Conservation (phyloP, 2,329 filamentous ascomycete genomes). For the Sclerotinia trifoliorum region DNA sequence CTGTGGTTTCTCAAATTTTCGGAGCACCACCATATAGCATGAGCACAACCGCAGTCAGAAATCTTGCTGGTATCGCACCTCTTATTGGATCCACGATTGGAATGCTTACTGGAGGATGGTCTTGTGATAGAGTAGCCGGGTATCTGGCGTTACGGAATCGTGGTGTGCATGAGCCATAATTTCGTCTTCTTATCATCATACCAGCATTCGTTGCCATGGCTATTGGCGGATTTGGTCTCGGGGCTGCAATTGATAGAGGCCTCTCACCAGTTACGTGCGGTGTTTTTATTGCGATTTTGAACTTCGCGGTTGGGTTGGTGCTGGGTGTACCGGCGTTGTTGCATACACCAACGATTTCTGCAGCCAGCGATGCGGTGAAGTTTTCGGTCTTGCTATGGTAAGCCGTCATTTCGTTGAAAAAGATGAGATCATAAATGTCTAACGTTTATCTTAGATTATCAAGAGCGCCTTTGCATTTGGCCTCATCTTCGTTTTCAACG, state of each 20-base stretch:
- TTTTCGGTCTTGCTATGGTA: constrained; percentile 1
- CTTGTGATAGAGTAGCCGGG: not conserved
- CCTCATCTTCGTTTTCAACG: not conserved
- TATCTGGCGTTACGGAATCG: not conserved
- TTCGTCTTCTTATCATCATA: not conserved
- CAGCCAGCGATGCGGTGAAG: not conserved
- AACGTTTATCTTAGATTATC: not conserved
- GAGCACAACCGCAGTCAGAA: not conserved
- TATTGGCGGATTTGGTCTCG: not conserved
- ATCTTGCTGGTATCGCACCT: not conserved
- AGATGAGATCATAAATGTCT: not conserved
- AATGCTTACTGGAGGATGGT: not conserved
- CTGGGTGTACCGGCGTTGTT: not conserved
- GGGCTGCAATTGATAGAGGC: not conserved
- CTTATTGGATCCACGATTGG: not conserved
- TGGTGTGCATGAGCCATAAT: not conserved
- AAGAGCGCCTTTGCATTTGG: not conserved
- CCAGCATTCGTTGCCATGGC: not conserved
- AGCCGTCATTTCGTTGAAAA: not conserved
- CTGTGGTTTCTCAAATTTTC: not conserved
- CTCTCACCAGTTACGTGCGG: not conserved
- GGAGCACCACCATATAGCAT: not conserved
- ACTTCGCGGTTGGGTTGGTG: not conserved
- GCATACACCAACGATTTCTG: not conserved
- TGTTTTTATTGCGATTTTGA: not conserved